A percentile compares a stretch with the other conserved stretches of the same genome.
These are phyloP conservation scores for Parastagonospora avenae DNA, from an alignment of 2,329 filamentous ascomycete species.

Conservation along the genomic window DNA sequence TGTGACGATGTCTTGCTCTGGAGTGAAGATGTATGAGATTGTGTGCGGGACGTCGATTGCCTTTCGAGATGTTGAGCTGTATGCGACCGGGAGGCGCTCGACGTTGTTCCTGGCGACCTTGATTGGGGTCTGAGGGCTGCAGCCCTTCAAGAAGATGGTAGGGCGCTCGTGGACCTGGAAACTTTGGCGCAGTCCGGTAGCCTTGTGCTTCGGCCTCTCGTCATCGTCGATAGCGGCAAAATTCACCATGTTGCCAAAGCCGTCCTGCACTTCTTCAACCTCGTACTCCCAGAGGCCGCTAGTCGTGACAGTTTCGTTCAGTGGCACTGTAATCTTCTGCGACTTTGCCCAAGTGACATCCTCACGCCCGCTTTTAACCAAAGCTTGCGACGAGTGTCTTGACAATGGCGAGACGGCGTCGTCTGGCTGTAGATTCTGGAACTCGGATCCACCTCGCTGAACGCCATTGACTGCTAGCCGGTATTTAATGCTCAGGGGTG, in stretches of 20 bases:
- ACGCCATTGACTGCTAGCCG: constrained; percentile 84
- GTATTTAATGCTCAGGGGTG: constrained; percentile 91
- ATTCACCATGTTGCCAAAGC: constrained; percentile 81
- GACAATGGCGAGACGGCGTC: constrained; percentile 78
- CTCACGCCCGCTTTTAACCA: constrained; percentile 64
- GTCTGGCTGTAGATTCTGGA: constrained; percentile 92
- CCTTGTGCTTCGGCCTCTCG: constrained; percentile 61
- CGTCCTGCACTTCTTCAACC: constrained; percentile 90
- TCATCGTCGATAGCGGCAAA: constrained; percentile 73
- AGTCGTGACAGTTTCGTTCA: constrained; percentile 86
- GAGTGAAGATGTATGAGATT: constrained; percentile 81
- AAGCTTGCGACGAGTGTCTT: constrained; percentile 60
- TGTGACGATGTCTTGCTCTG: constrained; percentile 70
- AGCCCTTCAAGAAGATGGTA: constrained; percentile 71
- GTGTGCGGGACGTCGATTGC: constrained; percentile 70
- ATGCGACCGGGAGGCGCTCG: constrained; percentile 72
- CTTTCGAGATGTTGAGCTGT: constrained; percentile 64
- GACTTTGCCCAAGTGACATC: constrained; percentile 82
- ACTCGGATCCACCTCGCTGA: constrained; percentile 77
- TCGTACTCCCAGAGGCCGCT: constrained; percentile 87
- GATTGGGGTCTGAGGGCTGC: constrained; percentile 78
- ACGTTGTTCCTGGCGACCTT: constrained; percentile 78
- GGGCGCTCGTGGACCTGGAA: constrained; percentile 90
- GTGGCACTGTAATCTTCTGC: constrained; percentile 74
- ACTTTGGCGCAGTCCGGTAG: constrained; percentile 70